These are phyloP conservation scores for Logfia minima DNA, from an alignment of 129 eudicot genomes.

Conservation along the genomic window DNA sequence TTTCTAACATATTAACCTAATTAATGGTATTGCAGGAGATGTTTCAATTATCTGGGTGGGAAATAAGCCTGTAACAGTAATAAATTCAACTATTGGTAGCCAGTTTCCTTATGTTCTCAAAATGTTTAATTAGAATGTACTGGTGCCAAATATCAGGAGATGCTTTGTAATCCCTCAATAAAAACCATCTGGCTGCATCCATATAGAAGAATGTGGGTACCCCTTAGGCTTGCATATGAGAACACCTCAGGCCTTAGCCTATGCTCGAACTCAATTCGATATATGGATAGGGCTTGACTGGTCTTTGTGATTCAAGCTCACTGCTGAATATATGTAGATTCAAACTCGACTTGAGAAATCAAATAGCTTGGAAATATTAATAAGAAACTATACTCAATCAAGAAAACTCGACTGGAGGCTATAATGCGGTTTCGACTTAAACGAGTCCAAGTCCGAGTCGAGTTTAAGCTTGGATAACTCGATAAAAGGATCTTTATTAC, in stretches of 20 bases:
- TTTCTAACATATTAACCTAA: not conserved
- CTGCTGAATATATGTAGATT: not conserved
- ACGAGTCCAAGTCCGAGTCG: not conserved
- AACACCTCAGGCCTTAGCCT: not conserved
- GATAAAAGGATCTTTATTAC: not conserved
- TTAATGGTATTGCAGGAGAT: not conserved
- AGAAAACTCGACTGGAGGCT: not conserved
- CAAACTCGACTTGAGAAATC: not conserved
- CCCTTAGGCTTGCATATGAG: not conserved
- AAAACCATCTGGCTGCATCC: not conserved
- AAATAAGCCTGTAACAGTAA: not conserved
- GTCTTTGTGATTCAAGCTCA: not conserved
- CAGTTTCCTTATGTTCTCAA: not conserved
- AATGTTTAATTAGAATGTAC: not conserved
- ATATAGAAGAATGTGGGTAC: constrained; percentile 4
- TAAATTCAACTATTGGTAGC: constrained; percentile 1
- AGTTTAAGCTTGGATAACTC: not conserved
- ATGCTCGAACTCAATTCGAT: not conserved
- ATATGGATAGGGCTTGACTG: not conserved
- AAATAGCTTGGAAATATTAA: not conserved
- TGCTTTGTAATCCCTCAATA: not conserved
- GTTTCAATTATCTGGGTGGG: not conserved
- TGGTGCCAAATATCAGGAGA: not conserved
- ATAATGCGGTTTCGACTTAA: not conserved
- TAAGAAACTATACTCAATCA: not conserved